Evolutionary conservation across 768 basidiomycete species (phyloP).

Genomic region (Hygrophoropsis aurantiaca): DNA sequence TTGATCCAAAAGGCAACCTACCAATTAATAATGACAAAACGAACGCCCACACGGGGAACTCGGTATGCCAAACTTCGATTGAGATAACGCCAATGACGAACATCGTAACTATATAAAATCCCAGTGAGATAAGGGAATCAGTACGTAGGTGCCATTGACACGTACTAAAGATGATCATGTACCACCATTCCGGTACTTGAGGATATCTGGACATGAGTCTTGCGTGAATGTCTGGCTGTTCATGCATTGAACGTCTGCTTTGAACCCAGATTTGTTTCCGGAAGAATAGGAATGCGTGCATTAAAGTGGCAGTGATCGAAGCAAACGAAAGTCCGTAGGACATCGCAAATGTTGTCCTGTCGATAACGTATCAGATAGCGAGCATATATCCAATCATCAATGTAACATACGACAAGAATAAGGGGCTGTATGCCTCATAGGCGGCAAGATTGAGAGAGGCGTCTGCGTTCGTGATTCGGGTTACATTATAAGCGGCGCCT

Average conservation of each 20-base stretch:
- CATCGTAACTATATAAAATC: conserved; percentile 52
- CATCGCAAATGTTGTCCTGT: conserved; percentile 53
- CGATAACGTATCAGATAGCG: conserved; percentile 3
- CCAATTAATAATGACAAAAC: conserved; percentile 39
- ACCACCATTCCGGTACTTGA: conserved; percentile 66
- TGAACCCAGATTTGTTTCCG: conserved; percentile 56
- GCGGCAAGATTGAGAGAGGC: conserved; percentile 30
- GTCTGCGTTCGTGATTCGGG: conserved; percentile 33
- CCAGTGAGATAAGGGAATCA: conserved; percentile 1
- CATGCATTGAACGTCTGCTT: conserved; percentile 48
- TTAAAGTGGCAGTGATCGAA: conserved; percentile 38
- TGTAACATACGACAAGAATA: conserved; percentile 35
- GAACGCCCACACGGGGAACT: conserved; percentile 44
- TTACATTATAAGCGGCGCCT: conserved; percentile 41
- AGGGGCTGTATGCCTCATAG: conserved; percentile 38
- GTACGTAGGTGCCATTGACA: background rate
- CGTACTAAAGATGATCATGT: conserved; percentile 37
- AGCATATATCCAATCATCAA: no score
- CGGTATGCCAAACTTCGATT: conserved; percentile 64
- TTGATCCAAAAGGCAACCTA: background rate
- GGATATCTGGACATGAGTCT: conserved; percentile 58
- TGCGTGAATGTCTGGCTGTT: conserved; percentile 60
- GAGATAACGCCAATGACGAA: conserved; percentile 62
- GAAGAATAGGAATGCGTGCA: conserved; percentile 51
- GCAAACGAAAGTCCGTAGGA: conserved; percentile 51